Evolutionary conservation across 2,329 filamentous ascomycete species (phyloP), one percentile per base, ranked within the genome.

Genomic region (Dactylonectria macrodidyma): DNA sequence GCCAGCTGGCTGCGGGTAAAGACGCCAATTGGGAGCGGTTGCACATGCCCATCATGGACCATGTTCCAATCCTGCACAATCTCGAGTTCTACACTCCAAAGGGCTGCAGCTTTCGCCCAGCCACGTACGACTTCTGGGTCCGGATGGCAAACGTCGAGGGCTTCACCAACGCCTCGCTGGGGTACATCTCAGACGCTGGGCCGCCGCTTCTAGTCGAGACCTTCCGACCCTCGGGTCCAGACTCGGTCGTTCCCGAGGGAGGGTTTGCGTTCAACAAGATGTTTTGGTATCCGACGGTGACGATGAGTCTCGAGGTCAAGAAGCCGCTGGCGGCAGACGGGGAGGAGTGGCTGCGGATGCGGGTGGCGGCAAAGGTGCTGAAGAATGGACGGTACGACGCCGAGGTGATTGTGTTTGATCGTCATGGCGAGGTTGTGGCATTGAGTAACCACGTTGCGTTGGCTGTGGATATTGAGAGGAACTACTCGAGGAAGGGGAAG

Each of bases 291-390:
- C 93, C 93, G 0, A 97, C 93, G 0, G 80, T 97, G 1, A 82
- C 91, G 19, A 81, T 96, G 77, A 94, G 93, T 77, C 75, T 97
- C 24, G 93, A 97, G 69, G 83, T 95, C 46, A 96, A 95, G 83
- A 93, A 92, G 77, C 79, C 85, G 7, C 78, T 97, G 51, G 92
- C 93, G 0, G 81, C 82, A 4, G 87, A 88, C 48, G 93, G 93
- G 0, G 89, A 89, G 1, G 90, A 93, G 77, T 96, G 92, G 90
- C 77, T 97, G 60, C 91, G 91, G 73, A 84, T 90, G 47, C 85
- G 92, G 36, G 85, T 91, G 12, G 85, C 87, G 62, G 85, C 90
- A 5, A 95, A 93, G 80, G 83, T 86, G 78, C 88, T 95, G 48
- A 86, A 85, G 71, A 90, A 94, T 70, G 93, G 93, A 1, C 84